Conservation (phyloP, 768 basidiomycete species). For the Calocybe cyanea region DNA sequence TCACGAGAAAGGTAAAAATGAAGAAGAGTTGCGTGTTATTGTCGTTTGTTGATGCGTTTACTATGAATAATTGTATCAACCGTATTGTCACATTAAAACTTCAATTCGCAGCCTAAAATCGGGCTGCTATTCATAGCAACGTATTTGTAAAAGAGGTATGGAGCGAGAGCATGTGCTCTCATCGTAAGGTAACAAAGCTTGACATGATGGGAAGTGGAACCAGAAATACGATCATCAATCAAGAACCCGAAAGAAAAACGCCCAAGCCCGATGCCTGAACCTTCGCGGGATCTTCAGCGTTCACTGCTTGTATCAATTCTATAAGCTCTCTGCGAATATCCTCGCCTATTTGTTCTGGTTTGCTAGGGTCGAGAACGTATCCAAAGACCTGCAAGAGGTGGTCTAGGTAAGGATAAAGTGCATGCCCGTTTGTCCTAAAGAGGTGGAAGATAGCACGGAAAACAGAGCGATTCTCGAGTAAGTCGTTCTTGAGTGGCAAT, state of each 20-base stretch:
- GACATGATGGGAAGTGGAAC: slow-evolving; percentile 9
- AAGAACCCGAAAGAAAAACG: slow-evolving; percentile 46
- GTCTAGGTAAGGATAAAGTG: slow-evolving; percentile 74
- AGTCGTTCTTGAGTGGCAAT: slow-evolving; percentile 85
- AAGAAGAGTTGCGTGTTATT: slow-evolving; percentile 1
- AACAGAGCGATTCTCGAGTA: slow-evolving; percentile 83
- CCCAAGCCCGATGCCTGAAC: slow-evolving; percentile 76
- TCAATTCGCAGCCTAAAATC: no score
- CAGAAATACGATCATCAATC: slow-evolving; percentile 17
- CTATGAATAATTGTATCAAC: slow-evolving; percentile 8
- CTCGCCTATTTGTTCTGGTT: slow-evolving; percentile 73
- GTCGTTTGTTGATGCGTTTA: slow-evolving; percentile 10
- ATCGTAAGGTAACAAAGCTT: no score
- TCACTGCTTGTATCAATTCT: slow-evolving; percentile 66
- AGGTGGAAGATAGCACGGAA: slow-evolving; percentile 89
- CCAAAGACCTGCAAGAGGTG: slow-evolving; percentile 75
- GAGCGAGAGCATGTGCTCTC: no score
- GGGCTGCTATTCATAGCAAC: slow-evolving; percentile 5
- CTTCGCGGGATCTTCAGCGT: slow-evolving; percentile 70
- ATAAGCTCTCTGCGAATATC: slow-evolving; percentile 77
- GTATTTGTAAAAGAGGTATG: slow-evolving; percentile 16
- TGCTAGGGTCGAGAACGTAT: slow-evolving; percentile 74
- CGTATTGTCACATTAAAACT: no score
- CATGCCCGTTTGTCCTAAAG: slow-evolving; percentile 70
- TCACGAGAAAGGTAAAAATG: slow-evolving; percentile 23